Conservation (phyloP, 2,329 filamentous ascomycete species). For the Beauveria brongniartii region DNA sequence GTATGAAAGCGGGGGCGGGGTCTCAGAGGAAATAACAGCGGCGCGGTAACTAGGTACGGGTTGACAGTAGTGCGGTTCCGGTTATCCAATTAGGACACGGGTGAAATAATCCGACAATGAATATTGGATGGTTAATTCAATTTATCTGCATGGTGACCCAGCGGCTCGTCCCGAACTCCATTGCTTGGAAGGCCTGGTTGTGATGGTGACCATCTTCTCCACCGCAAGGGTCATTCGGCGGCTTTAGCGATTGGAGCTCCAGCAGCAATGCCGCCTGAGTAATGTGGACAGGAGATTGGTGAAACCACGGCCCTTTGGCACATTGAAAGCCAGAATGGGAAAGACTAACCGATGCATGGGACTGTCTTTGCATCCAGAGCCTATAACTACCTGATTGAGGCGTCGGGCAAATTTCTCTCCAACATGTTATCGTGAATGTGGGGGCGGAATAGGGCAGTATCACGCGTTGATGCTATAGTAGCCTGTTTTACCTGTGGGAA, state of each 20-base stretch:
- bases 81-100: not conserved
- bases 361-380: not conserved
- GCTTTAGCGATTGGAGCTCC: not conserved
- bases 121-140: not conserved
- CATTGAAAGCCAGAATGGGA: not conserved
- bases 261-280: not conserved
- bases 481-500: no score
- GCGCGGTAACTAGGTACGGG: not conserved
- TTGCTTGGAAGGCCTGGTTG: not conserved
- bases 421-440: not conserved
- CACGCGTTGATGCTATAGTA: not conserved
- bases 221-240: not conserved
- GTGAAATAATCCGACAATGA: not conserved
- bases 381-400: not conserved
- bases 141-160: not conserved
- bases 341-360: not conserved
- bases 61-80: not conserved
- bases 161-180: conserved; percentile 6
- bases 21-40: not conserved
- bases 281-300: not conserved
- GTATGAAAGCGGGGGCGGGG: conserved; percentile 9
- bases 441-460: not conserved
- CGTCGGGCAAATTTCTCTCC: not conserved
- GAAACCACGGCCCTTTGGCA: not conserved
- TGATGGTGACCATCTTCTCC: not conserved